Conservation (phyloP, 208 protist species). For the Balamuthia mandrillaris region DNA sequence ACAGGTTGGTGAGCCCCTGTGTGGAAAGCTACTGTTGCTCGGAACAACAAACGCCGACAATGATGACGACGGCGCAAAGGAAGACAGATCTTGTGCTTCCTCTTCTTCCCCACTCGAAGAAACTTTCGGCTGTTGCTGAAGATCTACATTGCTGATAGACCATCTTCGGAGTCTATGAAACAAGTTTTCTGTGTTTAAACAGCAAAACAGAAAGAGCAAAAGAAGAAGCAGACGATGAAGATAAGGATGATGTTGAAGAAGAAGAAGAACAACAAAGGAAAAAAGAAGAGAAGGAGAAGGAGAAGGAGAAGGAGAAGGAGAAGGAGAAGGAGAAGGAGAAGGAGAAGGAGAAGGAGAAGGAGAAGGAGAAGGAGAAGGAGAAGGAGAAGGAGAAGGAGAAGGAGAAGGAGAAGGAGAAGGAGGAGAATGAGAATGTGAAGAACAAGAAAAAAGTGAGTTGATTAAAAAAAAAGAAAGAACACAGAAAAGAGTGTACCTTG, state of each 20-base stretch:
- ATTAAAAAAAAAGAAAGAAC: constrained; percentile 33
- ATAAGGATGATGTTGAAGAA: too few relatives aligned
- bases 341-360: not conserved
- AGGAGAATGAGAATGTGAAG: not conserved
- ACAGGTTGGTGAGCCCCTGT: not conserved
- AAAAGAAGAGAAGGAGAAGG: constrained; percentile 31
- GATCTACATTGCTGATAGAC: not conserved
- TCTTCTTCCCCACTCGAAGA: not conserved
- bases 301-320: not conserved
- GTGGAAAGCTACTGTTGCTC: not conserved
- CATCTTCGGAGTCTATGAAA: too few relatives aligned
- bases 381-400: not conserved
- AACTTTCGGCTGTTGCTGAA: not conserved
- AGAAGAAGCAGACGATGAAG: too few relatives aligned
- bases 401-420: not conserved
- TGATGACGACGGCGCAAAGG: not conserved
- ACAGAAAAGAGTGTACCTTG: too few relatives aligned
- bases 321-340: not conserved
- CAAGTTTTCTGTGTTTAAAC: too few relatives aligned
- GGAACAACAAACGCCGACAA: not conserved
- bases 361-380: not conserved
- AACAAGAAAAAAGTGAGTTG: not conserved
- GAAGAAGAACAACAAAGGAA: constrained; percentile 29
- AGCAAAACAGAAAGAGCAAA: too few relatives aligned
- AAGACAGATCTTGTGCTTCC: not conserved